Conservation (phyloP, 176 grass and related monocot genomes). For the Ampelocalamus luodianensis region DNA sequence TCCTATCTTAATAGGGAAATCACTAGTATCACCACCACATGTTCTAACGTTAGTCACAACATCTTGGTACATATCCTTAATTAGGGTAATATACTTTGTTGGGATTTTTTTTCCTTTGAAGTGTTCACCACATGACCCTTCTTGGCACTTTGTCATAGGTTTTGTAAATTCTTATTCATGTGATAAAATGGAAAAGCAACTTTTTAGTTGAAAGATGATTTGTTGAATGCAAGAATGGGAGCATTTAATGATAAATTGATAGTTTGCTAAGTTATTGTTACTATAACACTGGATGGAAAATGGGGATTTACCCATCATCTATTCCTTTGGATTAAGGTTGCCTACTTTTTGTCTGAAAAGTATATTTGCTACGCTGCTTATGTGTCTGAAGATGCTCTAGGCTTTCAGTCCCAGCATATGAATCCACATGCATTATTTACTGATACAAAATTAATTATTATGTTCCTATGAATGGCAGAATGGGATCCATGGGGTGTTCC, state of each 20-base stretch:
- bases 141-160: no score
- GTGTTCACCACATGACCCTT: no score
- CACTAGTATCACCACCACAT: no score
- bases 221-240: constrained; percentile 3
- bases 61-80: no score
- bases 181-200: not conserved
- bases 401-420: not conserved
- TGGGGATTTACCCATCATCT: not conserved
- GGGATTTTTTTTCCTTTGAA: no score
- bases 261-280: not conserved
- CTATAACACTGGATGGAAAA: not conserved
- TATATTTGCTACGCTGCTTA: not conserved
- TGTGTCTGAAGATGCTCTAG: not conserved
- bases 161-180: not conserved
- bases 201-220: not conserved
- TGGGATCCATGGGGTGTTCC: constrained; percentile 99
- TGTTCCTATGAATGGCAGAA: constrained; percentile 59
- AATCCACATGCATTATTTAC: not conserved
- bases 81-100: no score
- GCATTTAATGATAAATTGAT: not conserved
- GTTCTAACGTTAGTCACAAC: no score
- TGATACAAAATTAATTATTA: not conserved
- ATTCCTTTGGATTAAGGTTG: not conserved
- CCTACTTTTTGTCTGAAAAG: not conserved
- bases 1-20: no score